Evolutionary conservation across 176 grass and related monocot species (phyloP).

Genomic region (Pontederia paniculata): DNA sequence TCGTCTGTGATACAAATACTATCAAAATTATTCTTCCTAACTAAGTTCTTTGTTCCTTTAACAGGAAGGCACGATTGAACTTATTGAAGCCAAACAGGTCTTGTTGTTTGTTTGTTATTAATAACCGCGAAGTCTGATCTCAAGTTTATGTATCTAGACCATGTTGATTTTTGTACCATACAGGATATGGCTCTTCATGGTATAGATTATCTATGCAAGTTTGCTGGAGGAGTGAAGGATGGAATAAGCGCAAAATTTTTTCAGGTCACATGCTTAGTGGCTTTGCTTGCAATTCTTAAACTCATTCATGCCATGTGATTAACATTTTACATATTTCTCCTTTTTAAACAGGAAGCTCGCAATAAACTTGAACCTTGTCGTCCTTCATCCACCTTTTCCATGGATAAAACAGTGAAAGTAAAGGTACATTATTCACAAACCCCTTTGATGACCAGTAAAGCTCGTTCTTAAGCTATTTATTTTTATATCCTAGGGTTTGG

Average conservation of each 20-base stretch:
- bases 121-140: background rate
- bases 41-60: constrained; percentile 11
- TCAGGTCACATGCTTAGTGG: constrained; percentile 23
- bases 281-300: too few relatives aligned
- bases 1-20: constrained; percentile 9
- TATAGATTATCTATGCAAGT: constrained; percentile 85
- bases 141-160: constrained; percentile 1
- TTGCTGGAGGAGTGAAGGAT: constrained; percentile 79
- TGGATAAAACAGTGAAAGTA: too few relatives aligned
- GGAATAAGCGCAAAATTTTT: constrained; percentile 75
- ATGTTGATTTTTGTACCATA: constrained; percentile 12
- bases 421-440: too few relatives aligned
- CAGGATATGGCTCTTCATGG: constrained; percentile 83
- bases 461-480: too few relatives aligned
- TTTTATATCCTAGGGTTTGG: too few relatives aligned
- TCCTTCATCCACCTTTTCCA: too few relatives aligned
- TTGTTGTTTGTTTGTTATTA: background rate
- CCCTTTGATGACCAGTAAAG: too few relatives aligned
- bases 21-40: constrained; percentile 13
- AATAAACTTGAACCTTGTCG: too few relatives aligned
- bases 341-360: too few relatives aligned
- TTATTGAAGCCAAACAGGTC: constrained; percentile 91
- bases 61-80: constrained; percentile 86
- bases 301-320: too few relatives aligned
- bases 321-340: too few relatives aligned